Base-by-base conservation (phyloP, 2,329 filamentous ascomycete species). In the Knufia petricola region DNA sequence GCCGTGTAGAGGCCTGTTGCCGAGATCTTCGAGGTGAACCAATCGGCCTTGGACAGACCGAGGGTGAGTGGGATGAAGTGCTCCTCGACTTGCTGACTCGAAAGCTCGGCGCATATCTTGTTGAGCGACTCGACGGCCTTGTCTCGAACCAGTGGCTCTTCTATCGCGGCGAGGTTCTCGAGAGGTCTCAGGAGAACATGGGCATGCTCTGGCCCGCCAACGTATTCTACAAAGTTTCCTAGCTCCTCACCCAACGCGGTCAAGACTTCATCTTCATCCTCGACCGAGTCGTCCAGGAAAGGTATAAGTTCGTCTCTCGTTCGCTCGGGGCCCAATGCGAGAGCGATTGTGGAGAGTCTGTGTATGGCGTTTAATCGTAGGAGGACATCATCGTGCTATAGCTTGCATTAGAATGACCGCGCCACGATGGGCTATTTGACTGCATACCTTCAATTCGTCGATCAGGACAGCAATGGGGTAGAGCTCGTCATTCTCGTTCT, bases 391-490 rank as follows among this genome's bases (percentile, higher is more conserved):
- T 98, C 92, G 71, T 98, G 92, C 90, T 98, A 55, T 55, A 65
- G 50, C 42, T 36, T 39, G 47, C 32, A 53, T 63, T 50, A 63
- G 55, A 55, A 51, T 51, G 31, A 46, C 38, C 15, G 45, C 17
- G 21, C 26, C 30, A 37, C 31, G n/a, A 23, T 39, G 38, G 17
- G 28, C 36, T 26, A 17, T 56, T 58, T 55, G 59, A 55, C 51
- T 58, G 63, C 69, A 63, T 79, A 95, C 89, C 87, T 95, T 98
- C 65, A 98, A 79, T 80, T 98, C 92, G 71, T 98, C 92, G 72
- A 98, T 98, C 71, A 98, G 83, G 60, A 98, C 92, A 66, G 94
- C 92, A 76, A 98, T 98, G 68, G 92, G 92, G 72, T 96, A 98
- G 64, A 98, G 88, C 82, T 96, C 94, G 74, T 98, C 92, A 70